Evolutionary conservation across 495 filamentous ascomycete genomes (phyloP).

Genomic region (Podospora australis): DNA sequence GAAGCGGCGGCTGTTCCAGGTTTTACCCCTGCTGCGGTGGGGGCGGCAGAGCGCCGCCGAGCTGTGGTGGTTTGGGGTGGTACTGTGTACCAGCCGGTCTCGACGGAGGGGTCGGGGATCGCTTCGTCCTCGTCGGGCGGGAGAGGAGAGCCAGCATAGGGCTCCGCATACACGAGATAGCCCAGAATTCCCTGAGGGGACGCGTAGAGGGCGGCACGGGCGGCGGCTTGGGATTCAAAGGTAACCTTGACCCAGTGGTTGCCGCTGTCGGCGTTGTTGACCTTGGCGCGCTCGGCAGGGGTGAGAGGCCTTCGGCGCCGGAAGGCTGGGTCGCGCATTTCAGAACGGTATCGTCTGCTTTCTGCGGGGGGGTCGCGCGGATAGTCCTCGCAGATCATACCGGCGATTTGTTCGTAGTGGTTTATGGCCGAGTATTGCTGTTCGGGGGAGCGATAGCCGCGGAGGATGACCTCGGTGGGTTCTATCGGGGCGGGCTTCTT

Average conservation of each 20-base stretch:
- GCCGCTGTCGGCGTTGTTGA: slow-evolving; percentile 69
- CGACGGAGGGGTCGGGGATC: slow-evolving; percentile 10
- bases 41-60: not conserved
- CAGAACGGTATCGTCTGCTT: slow-evolving; percentile 49
- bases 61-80: not conserved
- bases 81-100: not conserved
- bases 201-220: slow-evolving; percentile 65
- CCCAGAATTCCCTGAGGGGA: slow-evolving; percentile 75
- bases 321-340: slow-evolving; percentile 59
- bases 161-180: slow-evolving; percentile 70
- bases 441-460: slow-evolving; percentile 66
- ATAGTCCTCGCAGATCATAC: slow-evolving; percentile 86
- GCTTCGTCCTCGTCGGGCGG: slow-evolving; percentile 54
- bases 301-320: slow-evolving; percentile 53
- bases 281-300: slow-evolving; percentile 62
- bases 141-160: slow-evolving; percentile 65
- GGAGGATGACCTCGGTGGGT: slow-evolving; percentile 76
- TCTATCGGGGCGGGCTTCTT: slow-evolving; percentile 21
- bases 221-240: slow-evolving; percentile 74
- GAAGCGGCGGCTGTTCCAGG: not conserved
- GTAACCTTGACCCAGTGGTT: slow-evolving; percentile 91
- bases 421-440: slow-evolving; percentile 79
- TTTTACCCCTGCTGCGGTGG: not conserved
- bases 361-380: slow-evolving; percentile 59
- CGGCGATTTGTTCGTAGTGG: slow-evolving; percentile 72